Evolutionary conservation across 2,329 filamentous ascomycete genomes (phyloP).

Genomic region (Pleurostoma richardsiae): DNA sequence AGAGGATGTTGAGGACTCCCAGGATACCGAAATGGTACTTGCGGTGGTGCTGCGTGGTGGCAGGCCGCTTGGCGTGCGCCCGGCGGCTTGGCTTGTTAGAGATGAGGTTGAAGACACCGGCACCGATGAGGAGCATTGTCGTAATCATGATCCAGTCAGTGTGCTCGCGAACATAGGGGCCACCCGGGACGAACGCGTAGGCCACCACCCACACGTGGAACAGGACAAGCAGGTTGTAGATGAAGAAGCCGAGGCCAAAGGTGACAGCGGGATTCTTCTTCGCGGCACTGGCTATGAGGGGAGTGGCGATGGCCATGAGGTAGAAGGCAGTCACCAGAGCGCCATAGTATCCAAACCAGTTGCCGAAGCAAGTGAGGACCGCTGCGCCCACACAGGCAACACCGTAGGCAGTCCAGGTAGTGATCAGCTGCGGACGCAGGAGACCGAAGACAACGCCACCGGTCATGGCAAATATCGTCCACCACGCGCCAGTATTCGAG

Average conservation of each 20-base stretch:
- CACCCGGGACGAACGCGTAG: slow-evolving; percentile 95
- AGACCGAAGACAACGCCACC: slow-evolving; percentile 72
- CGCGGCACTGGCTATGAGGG: slow-evolving; percentile 70
- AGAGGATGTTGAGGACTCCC: slow-evolving; percentile 71
- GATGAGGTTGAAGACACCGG: slow-evolving; percentile 73
- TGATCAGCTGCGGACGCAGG: slow-evolving; percentile 63
- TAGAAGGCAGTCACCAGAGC: slow-evolving; percentile 72
- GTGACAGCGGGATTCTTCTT: slow-evolving; percentile 71
- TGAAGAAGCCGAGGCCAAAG: slow-evolving; percentile 82
- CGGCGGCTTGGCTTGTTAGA: slow-evolving; percentile 39
- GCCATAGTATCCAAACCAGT: slow-evolving; percentile 90
- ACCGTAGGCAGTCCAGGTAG: slow-evolving; percentile 75
- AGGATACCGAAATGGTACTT: slow-evolving; percentile 55
- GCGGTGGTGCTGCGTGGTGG: slow-evolving; percentile 31
- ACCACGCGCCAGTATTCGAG: slow-evolving; percentile 82
- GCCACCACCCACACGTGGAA: slow-evolving; percentile 99
- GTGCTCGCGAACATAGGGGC: slow-evolving; percentile 84
- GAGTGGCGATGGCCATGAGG: slow-evolving; percentile 72
- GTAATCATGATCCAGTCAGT: slow-evolving; percentile 93
- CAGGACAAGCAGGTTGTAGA: slow-evolving; percentile 93
- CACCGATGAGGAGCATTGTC: slow-evolving; percentile 79
- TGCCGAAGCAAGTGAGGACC: slow-evolving; percentile 67
- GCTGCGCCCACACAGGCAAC: slow-evolving; percentile 75
- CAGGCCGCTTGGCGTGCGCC: slow-evolving; percentile 23
- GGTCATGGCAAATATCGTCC: slow-evolving; percentile 84